These are phyloP conservation scores for Macrolepiota dolichaula DNA, from an alignment of 768 basidiomycete genomes.

Conservation along the genomic window DNA sequence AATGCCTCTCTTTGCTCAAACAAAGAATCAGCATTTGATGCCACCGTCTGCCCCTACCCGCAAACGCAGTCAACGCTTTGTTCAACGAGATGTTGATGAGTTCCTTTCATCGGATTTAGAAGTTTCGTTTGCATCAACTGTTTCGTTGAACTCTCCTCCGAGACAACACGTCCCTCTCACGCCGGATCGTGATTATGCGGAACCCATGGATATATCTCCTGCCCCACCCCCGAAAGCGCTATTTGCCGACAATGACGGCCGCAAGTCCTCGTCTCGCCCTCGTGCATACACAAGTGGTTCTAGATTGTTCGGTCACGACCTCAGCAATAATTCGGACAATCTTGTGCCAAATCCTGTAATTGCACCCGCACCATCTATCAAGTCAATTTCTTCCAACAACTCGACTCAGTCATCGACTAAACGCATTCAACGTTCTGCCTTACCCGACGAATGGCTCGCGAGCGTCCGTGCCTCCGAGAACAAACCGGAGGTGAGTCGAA, in stretches of 20 bases:
- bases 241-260: constrained; percentile 18
- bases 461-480: constrained; percentile 18
- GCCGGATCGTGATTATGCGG: constrained; percentile 38
- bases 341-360: constrained; percentile 29
- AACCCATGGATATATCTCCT: constrained; percentile 82
- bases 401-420: constrained; percentile 44
- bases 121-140: constrained; percentile 77
- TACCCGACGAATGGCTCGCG: constrained; percentile 63
- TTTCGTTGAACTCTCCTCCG: constrained; percentile 75
- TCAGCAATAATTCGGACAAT: constrained; percentile 50
- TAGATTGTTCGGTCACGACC: constrained; percentile 70
- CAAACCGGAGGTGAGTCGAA: constrained; percentile 24
- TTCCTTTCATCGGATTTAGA: constrained; percentile 77
- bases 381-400: constrained; percentile 26
- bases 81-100: constrained; percentile 54
- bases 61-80: constrained; percentile 44
- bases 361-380: constrained; percentile 26
- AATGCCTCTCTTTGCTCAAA: constrained; percentile 55
- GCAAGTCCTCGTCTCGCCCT: constrained; percentile 41
- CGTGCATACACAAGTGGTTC: constrained; percentile 64
- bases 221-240: constrained; percentile 36
- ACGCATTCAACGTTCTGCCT: constrained; percentile 55
- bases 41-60: constrained; percentile 44
- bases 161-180: constrained; percentile 41
- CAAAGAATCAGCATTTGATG: constrained; percentile 38